A percentile compares a stretch with the other conserved stretches of the same genome.
phyloP scores from a whole-genome alignment of 139 green algal genomes.

The Volvox reticuliferus region DNA sequence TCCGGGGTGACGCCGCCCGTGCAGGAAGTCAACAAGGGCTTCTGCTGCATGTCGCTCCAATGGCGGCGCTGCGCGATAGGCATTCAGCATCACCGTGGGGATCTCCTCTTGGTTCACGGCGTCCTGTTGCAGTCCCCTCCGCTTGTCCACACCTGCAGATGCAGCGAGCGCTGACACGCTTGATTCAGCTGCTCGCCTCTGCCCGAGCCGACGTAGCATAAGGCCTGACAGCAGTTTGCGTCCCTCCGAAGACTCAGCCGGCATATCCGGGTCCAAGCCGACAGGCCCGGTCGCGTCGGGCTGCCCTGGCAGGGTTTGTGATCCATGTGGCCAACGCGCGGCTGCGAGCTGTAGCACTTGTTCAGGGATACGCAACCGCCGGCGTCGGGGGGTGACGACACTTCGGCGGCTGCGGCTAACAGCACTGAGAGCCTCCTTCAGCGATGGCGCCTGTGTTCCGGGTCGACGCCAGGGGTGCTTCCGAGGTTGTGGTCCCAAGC shows the following conservation, averaged over 20 bases:
- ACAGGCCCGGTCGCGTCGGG: no score
- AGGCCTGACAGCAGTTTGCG: neutral
- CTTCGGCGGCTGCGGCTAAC: neutral
- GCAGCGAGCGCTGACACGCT: neutral
- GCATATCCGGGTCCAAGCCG: no score
- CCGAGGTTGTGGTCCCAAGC: neutral
- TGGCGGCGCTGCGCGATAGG: neutral
- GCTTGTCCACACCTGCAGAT: neutral
- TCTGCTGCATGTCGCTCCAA: neutral
- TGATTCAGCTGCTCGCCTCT: neutral
- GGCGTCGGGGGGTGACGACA: neutral
- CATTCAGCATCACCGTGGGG: neutral
- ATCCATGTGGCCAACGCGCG: neutral
- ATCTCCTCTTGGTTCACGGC: neutral
- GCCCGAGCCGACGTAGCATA: neutral
- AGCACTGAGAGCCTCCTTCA: neutral
- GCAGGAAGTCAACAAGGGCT: constrained; percentile 18
- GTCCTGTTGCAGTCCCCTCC: neutral
- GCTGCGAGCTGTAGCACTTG: neutral
- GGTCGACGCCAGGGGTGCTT: neutral
- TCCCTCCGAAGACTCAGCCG: no score
- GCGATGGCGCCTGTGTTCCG: neutral
- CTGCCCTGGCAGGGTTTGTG: no score
- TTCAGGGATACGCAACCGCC: neutral
- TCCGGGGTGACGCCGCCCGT: neutral